A percentile compares a stretch with the other conserved stretches of the same genome.
Evolutionary conservation across 805 yeast species (phyloP).

Genomic region (Kodamaea restingae): DNA sequence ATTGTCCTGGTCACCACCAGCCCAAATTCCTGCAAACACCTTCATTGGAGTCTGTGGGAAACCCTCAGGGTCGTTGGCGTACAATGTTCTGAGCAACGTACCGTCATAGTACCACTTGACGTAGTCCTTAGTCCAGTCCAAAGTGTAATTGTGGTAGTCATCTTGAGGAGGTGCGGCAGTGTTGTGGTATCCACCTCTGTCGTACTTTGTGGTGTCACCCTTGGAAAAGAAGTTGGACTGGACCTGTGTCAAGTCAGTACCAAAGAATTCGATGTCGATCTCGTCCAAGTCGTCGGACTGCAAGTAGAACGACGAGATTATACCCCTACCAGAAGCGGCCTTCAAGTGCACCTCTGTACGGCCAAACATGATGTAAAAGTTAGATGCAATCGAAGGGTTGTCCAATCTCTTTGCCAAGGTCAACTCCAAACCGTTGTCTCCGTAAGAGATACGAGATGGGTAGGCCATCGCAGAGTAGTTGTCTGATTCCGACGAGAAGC

Average conservation of each 20-base stretch:
- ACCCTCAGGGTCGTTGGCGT: conserved; percentile 13
- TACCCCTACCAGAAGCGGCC: conserved; percentile 75
- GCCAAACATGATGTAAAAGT: conserved; percentile 87
- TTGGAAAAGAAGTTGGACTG: conserved; percentile 80
- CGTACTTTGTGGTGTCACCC: conserved; percentile 73
- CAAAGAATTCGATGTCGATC: conserved; percentile 84
- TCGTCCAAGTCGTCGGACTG: conserved; percentile 87
- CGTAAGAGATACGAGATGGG: conserved; percentile 27
- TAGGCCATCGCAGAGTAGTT: conserved; percentile 41
- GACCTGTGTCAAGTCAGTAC: conserved; percentile 69
- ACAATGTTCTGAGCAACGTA: conserved; percentile 11
- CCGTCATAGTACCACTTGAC: conserved; percentile 13
- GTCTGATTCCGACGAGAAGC: conserved; percentile 46
- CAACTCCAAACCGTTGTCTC: conserved; percentile 52
- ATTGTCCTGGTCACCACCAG: conserved; percentile 43
- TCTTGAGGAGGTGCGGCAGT: conserved; percentile 12
- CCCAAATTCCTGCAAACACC: conserved; percentile 39
- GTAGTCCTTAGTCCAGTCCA: conserved; percentile 15
- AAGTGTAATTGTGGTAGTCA: conserved; percentile 14
- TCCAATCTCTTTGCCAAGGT: conserved; percentile 61
- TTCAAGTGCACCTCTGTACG: conserved; percentile 66
- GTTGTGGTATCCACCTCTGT: conserved; percentile 24
- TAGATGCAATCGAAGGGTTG: conserved; percentile 73
- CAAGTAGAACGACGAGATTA: conserved; percentile 75
- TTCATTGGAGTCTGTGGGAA: conserved; percentile 18